phyloP scores from a whole-genome alignment of 371 early-diverging fungal genomes.

The Rhizopus stolonifer region DNA sequence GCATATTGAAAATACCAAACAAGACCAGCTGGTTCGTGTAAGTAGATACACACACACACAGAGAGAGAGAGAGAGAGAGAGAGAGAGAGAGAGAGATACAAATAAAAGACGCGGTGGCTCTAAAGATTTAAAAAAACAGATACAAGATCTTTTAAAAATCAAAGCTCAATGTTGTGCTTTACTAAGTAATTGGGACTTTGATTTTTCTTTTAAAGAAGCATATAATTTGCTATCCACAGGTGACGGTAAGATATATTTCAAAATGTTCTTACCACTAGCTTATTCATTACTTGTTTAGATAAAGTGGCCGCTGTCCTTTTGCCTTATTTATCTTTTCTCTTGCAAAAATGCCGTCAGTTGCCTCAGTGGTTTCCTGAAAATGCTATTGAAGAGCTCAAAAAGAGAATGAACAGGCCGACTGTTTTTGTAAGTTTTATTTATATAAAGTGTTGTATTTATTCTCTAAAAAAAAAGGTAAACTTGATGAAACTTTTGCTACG shows the following conservation, averaged over 20 bases:
- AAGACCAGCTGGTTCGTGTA: not conserved
- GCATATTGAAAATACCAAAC: not conserved
- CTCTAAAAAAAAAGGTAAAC: slow-evolving; percentile 26
- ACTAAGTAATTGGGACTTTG: slow-evolving; percentile 21
- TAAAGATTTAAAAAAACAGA: slow-evolving; percentile 1
- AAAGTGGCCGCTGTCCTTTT: slow-evolving; percentile 18
- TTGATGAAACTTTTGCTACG: slow-evolving; percentile 28
- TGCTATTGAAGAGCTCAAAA: slow-evolving; percentile 16
- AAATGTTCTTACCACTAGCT: not conserved
- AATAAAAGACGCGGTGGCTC: not conserved
- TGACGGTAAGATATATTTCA: slow-evolving; percentile 13
- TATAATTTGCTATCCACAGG: slow-evolving; percentile 17
- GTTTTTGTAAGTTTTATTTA: slow-evolving; percentile 24
- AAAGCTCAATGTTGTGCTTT: slow-evolving; percentile 23
- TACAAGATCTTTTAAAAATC: slow-evolving; percentile 24
- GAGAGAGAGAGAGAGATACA: too few species aligned
- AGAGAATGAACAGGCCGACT: slow-evolving; percentile 11
- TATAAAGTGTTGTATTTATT: not conserved
- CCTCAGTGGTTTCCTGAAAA: slow-evolving; percentile 25
- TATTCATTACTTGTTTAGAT: slow-evolving; percentile 9
- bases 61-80: too few species aligned
- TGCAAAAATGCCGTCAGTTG: slow-evolving; percentile 16
- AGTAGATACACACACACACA: slow-evolving; percentile 1
- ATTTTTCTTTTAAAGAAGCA: slow-evolving; percentile 20
- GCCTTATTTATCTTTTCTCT: slow-evolving; percentile 27